These are phyloP conservation scores for Ceratocystis eucalypticola DNA, from an alignment of 2,329 filamentous ascomycete species.

Conservation along the genomic window DNA sequence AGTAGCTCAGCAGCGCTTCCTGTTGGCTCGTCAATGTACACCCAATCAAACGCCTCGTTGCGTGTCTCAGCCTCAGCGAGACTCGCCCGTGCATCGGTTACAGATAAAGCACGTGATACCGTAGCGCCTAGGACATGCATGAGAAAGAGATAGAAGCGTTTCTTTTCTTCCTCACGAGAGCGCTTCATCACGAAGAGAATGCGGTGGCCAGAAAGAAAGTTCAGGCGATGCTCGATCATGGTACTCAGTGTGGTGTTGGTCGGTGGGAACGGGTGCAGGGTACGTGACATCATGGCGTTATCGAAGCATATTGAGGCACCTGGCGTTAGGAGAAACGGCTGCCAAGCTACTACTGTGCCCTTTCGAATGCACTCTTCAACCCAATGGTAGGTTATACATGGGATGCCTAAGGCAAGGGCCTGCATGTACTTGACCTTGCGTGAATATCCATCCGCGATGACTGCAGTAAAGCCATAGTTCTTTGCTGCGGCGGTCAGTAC, in stretches of 20 bases:
- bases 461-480: conserved; percentile 60
- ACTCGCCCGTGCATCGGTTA: conserved; percentile 49
- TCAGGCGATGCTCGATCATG: conserved; percentile 46
- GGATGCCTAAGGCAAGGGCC: conserved; percentile 76
- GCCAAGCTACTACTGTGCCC: conserved; percentile 54
- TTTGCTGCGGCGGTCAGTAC: conserved; percentile 39
- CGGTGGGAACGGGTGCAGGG: conserved; percentile 48
- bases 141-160: conserved; percentile 65
- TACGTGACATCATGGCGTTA: conserved; percentile 63
- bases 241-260: conserved; percentile 40
- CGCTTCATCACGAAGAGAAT: conserved; percentile 61
- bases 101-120: conserved; percentile 50
- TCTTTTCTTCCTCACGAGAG: conserved; percentile 43
- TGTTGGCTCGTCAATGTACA: conserved; percentile 60
- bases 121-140: conserved; percentile 63
- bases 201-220: conserved; percentile 48
- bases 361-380: conserved; percentile 55
- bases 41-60: conserved; percentile 50
- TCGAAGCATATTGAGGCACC: conserved; percentile 66
- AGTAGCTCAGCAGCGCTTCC: conserved; percentile 41
- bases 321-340: conserved; percentile 69
- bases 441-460: conserved; percentile 77
- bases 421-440: conserved; percentile 89
- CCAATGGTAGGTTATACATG: conserved; percentile 76
- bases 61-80: conserved; percentile 30